Evolutionary conservation across 2,329 filamentous ascomycete species (phyloP).

Genomic region (Ophiostoma tasmaniense): DNA sequence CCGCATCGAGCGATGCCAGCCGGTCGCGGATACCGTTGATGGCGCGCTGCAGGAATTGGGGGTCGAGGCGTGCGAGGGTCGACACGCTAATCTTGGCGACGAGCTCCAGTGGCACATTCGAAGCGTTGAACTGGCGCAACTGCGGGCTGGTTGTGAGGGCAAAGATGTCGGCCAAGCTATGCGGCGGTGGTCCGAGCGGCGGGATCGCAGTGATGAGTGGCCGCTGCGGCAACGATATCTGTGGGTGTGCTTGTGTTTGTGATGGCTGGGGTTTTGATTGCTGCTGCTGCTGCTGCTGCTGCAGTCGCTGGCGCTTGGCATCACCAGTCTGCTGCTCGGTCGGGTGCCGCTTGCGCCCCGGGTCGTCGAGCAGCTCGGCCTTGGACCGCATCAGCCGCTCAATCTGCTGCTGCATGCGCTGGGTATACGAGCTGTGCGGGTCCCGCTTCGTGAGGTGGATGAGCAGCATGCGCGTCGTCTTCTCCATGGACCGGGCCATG

Average conservation of each 20-base stretch:
- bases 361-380: conserved; percentile 70
- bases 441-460: conserved; percentile 77
- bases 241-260: conserved; percentile 19
- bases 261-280: not conserved
- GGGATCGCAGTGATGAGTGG: conserved; percentile 43
- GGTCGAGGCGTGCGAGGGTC: conserved; percentile 64
- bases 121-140: conserved; percentile 73
- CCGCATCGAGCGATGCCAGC: conserved; percentile 36
- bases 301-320: conserved; percentile 74
- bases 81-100: conserved; percentile 75
- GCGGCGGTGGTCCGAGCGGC: conserved; percentile 64
- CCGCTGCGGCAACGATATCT: not conserved
- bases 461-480: conserved; percentile 76
- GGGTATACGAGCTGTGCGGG: conserved; percentile 64
- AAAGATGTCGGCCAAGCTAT: conserved; percentile 76
- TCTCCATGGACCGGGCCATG: conserved; percentile 86
- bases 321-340: conserved; percentile 64
- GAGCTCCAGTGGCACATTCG: conserved; percentile 64
- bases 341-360: conserved; percentile 65
- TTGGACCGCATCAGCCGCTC: conserved; percentile 73
- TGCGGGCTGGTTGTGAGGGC: conserved; percentile 70
- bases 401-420: conserved; percentile 78
- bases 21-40: conserved; percentile 54
- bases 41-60: conserved; percentile 60
- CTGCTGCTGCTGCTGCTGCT: conserved; percentile 29